These are phyloP conservation scores for Ceratobasidium sp. DNA, from an alignment of 1,284 basidiomycete genomes.

Conservation along the genomic window DNA sequence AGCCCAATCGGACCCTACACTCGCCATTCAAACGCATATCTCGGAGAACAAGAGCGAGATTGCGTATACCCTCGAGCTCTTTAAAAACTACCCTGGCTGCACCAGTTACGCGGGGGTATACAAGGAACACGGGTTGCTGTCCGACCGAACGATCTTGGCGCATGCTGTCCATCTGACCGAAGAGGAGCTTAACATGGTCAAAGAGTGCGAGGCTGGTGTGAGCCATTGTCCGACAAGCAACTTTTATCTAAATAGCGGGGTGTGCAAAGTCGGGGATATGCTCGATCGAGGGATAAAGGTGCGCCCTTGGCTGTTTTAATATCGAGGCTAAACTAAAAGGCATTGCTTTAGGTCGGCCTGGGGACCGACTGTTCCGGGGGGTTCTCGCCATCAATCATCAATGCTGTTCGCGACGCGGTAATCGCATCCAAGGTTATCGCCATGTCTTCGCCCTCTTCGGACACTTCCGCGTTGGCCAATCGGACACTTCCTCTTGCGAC, in stretches of 20 bases:
- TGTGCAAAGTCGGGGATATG: constrained; percentile 78
- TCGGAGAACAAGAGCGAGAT: constrained; percentile 87
- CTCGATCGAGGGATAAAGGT: constrained; percentile 89
- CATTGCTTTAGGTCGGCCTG: constrained; percentile 70
- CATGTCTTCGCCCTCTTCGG: constrained; percentile 48
- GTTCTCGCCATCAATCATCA: constrained; percentile 82
- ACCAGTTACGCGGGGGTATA: constrained; percentile 81
- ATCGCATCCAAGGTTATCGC: constrained; percentile 78
- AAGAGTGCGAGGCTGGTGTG: constrained; percentile 72
- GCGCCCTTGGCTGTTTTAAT: constrained; percentile 39
- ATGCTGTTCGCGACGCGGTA: constrained; percentile 82
- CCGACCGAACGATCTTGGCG: constrained; percentile 83
- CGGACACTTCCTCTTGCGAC: constrained; percentile 76
- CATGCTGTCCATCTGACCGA: constrained; percentile 84
- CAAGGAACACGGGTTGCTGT: constrained; percentile 78
- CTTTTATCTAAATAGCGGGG: constrained; percentile 86
- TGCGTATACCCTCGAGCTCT: constrained; percentile 63
- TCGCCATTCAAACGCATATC: constrained; percentile 93
- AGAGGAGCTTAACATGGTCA: constrained; percentile 78
- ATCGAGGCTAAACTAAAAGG: neutral
- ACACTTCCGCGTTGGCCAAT: constrained; percentile 50
- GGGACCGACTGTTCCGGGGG: constrained; percentile 95
- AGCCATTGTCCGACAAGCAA: constrained; percentile 95
- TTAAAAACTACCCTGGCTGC: constrained; percentile 60
- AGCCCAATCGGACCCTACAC: constrained; percentile 50